Base-by-base conservation (phyloP, 352 stramenopile species). In the Phytophthora capsici region DNA sequence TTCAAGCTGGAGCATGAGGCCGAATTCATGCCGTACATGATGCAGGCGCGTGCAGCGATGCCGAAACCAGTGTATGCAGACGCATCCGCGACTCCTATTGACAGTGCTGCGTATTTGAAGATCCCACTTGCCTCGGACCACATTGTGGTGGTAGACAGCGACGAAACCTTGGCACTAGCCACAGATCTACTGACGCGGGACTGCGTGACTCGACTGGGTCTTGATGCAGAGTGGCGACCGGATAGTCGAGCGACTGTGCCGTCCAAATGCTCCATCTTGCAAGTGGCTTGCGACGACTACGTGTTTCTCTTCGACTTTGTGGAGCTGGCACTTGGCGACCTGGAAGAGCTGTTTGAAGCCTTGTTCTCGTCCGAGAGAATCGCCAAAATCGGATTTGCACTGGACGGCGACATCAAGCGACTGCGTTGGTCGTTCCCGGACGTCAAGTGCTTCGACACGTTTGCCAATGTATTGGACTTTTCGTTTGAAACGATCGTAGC, bases 401-500 rank as follows among this genome's bases (percentile, higher is more conserved):
- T 93, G 7, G 73, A 87, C 32, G 80, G 78, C 26, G 84, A 91
- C 59, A 78, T 93, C 56, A 84, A 87, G 36, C 69, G 79, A 2
- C 60, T 93, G 38, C 80, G 80, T 32, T 90, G 76, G 74, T 89
- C 84, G 5, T 93, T 93, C 44, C 82, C 82, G 1, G 78, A 93
- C 34, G 58, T 77, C 2, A 64, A 72, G 14, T 90, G 80, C 58
- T 93, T 93, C 49, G 78, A 86, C 50, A 61, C 56, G 20, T 86
- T 90, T 61, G 61, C 70, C 14, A 93, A 88, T 50, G 80, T 91
- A 17, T 0, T 89, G 28, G 84, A 91, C 55, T 81, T 89, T 62
- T 82, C 79, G 1, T 72, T 84, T 20, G 76, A 91, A 47, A 66
- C 55, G 5, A 30, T 72, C 6, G 61, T 69, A 12, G 46, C 66